These are phyloP conservation scores for Nidula niveotomentosa DNA, from an alignment of 1,284 basidiomycete genomes.

Conservation along the genomic window DNA sequence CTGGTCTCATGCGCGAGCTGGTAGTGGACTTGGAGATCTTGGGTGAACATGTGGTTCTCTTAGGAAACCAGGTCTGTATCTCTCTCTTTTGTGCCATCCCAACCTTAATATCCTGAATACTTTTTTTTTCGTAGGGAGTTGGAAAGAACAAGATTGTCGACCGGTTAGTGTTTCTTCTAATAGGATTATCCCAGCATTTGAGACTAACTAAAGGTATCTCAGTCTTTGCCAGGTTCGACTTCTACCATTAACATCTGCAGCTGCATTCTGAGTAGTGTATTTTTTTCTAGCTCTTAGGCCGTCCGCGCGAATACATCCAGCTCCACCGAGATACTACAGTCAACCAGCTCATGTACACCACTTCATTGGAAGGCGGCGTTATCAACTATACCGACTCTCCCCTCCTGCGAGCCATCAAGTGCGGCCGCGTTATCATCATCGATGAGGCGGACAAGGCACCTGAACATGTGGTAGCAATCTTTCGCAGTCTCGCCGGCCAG, in stretches of 20 bases:
- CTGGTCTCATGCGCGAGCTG: slow-evolving; percentile 62
- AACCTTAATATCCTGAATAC: too few relatives aligned
- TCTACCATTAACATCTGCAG: not conserved
- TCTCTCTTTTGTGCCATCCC: not conserved
- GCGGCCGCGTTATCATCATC: slow-evolving; percentile 61
- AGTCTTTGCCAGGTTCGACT: slow-evolving; percentile 52
- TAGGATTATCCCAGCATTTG: too few relatives aligned
- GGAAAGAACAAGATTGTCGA: slow-evolving; percentile 73
- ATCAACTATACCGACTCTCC: slow-evolving; percentile 64
- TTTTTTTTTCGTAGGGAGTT: slow-evolving; percentile 49
- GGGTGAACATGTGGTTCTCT: slow-evolving; percentile 59
- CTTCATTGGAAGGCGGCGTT: slow-evolving; percentile 52
- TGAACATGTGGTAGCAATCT: slow-evolving; percentile 69
- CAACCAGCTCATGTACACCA: slow-evolving; percentile 69
- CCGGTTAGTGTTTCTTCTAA: slow-evolving; percentile 31
- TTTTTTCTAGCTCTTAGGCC: slow-evolving; percentile 47
- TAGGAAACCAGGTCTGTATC: slow-evolving; percentile 60
- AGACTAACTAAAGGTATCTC: not conserved
- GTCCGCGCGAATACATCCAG: slow-evolving; percentile 69
- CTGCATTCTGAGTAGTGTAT: not conserved
- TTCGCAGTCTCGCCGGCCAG: slow-evolving; percentile 64
- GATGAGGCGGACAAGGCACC: slow-evolving; percentile 74
- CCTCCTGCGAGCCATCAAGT: slow-evolving; percentile 57
- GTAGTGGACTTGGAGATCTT: slow-evolving; percentile 60
- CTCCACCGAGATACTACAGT: slow-evolving; percentile 69